A percentile compares a stretch with the other conserved stretches of the same genome.
phyloP scores from a whole-genome alignment of 441 rosid genomes.

The Heliophila coronopifolia region DNA sequence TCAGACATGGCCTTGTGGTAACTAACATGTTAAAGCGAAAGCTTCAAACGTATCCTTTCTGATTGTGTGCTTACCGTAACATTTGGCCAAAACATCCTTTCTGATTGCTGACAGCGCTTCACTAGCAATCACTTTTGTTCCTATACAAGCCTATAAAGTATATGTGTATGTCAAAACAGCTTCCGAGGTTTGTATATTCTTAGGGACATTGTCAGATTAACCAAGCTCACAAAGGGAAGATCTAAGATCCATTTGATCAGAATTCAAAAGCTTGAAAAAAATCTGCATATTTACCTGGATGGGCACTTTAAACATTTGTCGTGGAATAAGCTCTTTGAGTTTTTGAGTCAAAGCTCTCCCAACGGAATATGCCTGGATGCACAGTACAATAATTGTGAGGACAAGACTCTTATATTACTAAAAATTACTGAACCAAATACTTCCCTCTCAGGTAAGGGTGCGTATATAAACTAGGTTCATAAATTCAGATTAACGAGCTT shows the following conservation, averaged over 20 bases:
- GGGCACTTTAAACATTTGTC: slow-evolving; percentile 97
- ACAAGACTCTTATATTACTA: not conserved
- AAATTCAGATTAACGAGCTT: not conserved
- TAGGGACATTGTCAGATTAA: not conserved
- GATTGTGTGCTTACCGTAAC: slow-evolving; percentile 62
- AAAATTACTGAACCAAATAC: not conserved
- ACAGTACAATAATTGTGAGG: slow-evolving; percentile 13
- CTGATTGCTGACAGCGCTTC: slow-evolving; percentile 86
- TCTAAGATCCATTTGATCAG: not conserved
- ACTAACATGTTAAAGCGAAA: not conserved
- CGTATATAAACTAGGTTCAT: not conserved
- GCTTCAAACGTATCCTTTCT: no score
- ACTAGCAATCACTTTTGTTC: slow-evolving; percentile 91
- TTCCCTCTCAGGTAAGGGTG: not conserved
- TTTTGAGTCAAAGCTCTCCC: slow-evolving; percentile 95
- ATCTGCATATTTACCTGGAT: slow-evolving; percentile 58
- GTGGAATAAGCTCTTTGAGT: slow-evolving; percentile 93
- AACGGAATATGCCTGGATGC: slow-evolving; percentile 71
- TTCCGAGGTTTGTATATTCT: not conserved
- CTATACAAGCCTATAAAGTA: slow-evolving; percentile 79
- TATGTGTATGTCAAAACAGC: slow-evolving; percentile 1
- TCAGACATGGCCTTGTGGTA: slow-evolving; percentile 10
- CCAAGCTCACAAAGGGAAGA: not conserved
- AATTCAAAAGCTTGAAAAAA: slow-evolving; percentile 3
- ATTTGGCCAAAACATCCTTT: slow-evolving; percentile 96